A percentile compares a stretch with the other conserved stretches of the same genome.
Conservation (phyloP, 2,329 filamentous ascomycete genomes). For the Neocatenulostroma microsporum region DNA sequence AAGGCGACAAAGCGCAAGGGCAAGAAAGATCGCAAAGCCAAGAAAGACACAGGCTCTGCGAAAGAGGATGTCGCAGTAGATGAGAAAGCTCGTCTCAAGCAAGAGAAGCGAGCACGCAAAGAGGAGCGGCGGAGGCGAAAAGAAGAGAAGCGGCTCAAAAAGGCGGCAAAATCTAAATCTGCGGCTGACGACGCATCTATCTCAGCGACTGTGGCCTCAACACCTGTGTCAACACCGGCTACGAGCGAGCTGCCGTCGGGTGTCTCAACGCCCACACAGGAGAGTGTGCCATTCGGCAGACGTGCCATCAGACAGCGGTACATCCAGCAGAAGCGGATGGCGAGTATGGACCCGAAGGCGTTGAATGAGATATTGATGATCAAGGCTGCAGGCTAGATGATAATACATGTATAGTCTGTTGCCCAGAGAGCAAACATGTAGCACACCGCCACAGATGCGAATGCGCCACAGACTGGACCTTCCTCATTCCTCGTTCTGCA, state of each 20-base stretch:
- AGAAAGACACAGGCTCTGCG: no score
- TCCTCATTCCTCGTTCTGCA: no score
- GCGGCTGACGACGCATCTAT: slow-evolving; percentile 26
- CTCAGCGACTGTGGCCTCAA: slow-evolving; percentile 6
- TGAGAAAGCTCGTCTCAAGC: slow-evolving; percentile 32
- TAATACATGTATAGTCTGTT: no score
- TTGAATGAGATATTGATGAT: slow-evolving; percentile 80
- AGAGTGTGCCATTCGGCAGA: slow-evolving; percentile 33
- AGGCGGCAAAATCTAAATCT: slow-evolving; percentile 39
- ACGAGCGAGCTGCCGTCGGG: slow-evolving; percentile 11
- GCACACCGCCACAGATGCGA: no score
- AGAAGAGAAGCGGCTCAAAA: slow-evolving; percentile 41
- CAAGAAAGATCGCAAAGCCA: slow-evolving; percentile 8
- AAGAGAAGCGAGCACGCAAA: slow-evolving; percentile 39
- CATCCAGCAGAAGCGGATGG: slow-evolving; percentile 81
- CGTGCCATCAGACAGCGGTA: slow-evolving; percentile 71
- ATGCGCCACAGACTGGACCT: no score
- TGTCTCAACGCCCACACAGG: slow-evolving; percentile 21
- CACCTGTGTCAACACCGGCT: slow-evolving; percentile 1
- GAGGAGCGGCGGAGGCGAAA: slow-evolving; percentile 43
- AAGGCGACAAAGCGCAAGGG: slow-evolving; percentile 8
- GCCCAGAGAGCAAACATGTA: no score
- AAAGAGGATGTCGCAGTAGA: slow-evolving; percentile 5
- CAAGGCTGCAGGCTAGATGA: no score
- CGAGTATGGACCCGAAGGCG: slow-evolving; percentile 70